These are phyloP conservation scores for Pugionium cornutum DNA, from an alignment of 345 rosid species.

Conservation along the genomic window DNA sequence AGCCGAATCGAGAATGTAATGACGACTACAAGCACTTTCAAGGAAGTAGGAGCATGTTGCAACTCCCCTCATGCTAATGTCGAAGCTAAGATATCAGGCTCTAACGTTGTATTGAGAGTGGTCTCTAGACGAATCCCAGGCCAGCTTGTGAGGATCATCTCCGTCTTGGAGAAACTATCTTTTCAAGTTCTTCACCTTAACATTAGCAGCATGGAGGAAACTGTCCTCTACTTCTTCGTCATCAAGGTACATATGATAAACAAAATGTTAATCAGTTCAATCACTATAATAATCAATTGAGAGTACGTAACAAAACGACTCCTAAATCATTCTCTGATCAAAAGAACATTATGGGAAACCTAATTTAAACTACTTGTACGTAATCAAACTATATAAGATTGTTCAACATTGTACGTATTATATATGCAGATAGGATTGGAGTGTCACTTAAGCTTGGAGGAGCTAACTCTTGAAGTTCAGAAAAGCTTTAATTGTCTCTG, in stretches of 20 bases:
- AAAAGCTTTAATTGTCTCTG: conserved; percentile 51
- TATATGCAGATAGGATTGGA: conserved; percentile 64
- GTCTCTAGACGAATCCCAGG: conserved; percentile 57
- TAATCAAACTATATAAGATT: neutral
- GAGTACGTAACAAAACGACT: too few species aligned
- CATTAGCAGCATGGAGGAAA: conserved; percentile 91
- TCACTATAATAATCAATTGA: neutral
- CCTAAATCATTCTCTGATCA: too few species aligned
- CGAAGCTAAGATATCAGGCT: conserved; percentile 85
- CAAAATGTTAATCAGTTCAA: neutral
- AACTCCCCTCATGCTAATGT: conserved; percentile 88
- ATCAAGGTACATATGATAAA: conserved; percentile 59
- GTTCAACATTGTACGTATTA: neutral
- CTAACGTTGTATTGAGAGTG: conserved; percentile 72
- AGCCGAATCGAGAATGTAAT: conserved; percentile 36
- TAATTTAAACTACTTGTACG: too few species aligned
- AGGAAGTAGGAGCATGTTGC: conserved; percentile 65
- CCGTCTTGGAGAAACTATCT: conserved; percentile 68
- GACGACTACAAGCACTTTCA: conserved; percentile 40
- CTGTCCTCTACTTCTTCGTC: conserved; percentile 79
- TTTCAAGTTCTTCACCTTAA: conserved; percentile 82
- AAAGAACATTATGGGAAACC: too few species aligned
- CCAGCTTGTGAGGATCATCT: conserved; percentile 69
- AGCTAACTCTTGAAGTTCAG: conserved; percentile 79
- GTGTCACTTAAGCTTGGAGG: conserved; percentile 86